Evolutionary conservation across 371 early-diverging fungal species (phyloP), one percentile per base, ranked within the genome.

Genomic region (Actinomucor elegans): DNA sequence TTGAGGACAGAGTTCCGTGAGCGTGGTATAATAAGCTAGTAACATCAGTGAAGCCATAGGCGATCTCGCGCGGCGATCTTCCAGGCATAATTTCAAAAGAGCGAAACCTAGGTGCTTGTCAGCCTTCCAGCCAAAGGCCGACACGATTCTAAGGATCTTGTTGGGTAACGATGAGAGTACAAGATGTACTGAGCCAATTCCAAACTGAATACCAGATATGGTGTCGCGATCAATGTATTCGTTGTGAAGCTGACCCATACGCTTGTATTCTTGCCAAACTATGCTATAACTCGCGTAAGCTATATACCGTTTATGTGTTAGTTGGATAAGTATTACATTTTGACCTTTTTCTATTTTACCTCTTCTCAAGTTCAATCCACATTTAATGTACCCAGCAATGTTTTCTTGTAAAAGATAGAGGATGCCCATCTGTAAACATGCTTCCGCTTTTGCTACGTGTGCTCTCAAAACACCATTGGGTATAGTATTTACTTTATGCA

Each of bases 71-170:
- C 80, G 68, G 40, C 78, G 63, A 14, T 64, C 62, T 8, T 73
- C 73, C 15, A 79, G 61, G 32, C 80, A 75, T 32, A 71, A 58
- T n/a, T 80, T 71, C 21, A 83, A 56, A 23, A 83, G 52, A 21
- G 71, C 78, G 42, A 86, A 78, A 0, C 84, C 86, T 27, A 83
- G 57, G 24, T 76, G 67, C 46, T 77, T 75, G 53, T 86, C 81
- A 6, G 80, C 78, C 34, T 72, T 75, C 76, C 80, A 82, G 1
- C 81, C 81, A 40, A 86, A 75, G 0, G 74, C 73, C 10, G 76
- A 55, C 11, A 83, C 70, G 5, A 71, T 62, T 2, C 69, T 66
- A 1, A 79, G 67, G 21, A 83, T 67, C 47, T 86, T 86, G 47
- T 71, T 63, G 0, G 86, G 84, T 31, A 86, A 62, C 8, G 76